Evolutionary conservation across 768 basidiomycete genomes (phyloP), one percentile per base, ranked within the genome.

Genomic region (Lentinula aciculospora): DNA sequence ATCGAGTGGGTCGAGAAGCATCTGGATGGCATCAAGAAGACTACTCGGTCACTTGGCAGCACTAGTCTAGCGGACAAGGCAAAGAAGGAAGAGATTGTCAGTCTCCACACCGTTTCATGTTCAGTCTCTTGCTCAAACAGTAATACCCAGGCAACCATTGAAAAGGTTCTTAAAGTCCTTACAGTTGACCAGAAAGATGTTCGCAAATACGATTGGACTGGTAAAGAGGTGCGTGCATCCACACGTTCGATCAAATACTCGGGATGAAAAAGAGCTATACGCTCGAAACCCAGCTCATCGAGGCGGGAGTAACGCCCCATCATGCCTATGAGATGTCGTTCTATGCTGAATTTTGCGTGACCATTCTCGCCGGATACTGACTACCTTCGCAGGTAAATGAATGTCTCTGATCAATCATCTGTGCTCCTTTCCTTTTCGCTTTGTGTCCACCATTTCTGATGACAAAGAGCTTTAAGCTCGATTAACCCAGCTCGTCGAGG

Each of bases 1-100:
- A 95, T 95, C 62, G 97, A 99, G 67, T 99, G 97, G 97, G 88
- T 93, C 10, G 92, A 98, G 74, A 98, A 98, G 75, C 74, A 85
- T 42, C 70, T 98, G 32, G 95, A 95, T 0, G 74, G 71, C 45
- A 70, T 92, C 62, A 93, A 91, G 74, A 92, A 88, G 74, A 68
- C 73, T 36, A 83, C 84, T 17, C 81, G 92, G 44, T 74, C 83
- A 58, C 76, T 95, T 25, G 90, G 88, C 7, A 90, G 77, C 66
- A 81, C 68, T 48, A 88, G 85, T 68, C 76, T 99, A 64, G 94
- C 92, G 0, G 96, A 96, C 72, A 97, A 89, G 75, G 94, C 94
- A 19, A 92, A 78, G 78, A 97, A 97, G 76, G 95, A 98, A 74
- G 97, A 98, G 73, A 86, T 96, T 57, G 93, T 92, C 62, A 65